Base-by-base conservation (phyloP, 768 basidiomycete species). In the Tulasnella calospora region DNA sequence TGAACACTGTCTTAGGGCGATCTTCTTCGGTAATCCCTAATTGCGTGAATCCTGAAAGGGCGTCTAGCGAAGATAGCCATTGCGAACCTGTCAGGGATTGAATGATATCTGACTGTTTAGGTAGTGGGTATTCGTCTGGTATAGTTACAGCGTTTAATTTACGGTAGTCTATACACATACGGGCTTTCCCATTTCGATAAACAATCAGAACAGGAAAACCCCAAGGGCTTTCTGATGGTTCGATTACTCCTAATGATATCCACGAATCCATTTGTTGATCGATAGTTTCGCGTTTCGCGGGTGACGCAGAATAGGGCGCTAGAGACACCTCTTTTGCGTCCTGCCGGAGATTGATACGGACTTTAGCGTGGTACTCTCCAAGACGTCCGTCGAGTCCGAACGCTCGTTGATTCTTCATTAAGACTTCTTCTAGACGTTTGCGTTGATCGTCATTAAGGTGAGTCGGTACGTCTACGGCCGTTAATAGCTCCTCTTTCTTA, bases 1-100 rank as follows among this genome's bases (percentile, higher is more conserved):
- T 77, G 74, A 88, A 87, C 0, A 85, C 86, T 0, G 84, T 83
- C 55, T 85, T 84, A 35, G 85, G 82, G 15, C 80, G 78, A 27
- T 83, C 83, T 17, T 83, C 80, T 0, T 82, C 79, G 0, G 76
- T 78, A 72, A 86, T 82, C 46, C 82, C 80, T 0, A 86, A 78
- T 77, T 88, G 87, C 0, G 84, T 86, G 76, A 87, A 88, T 10
- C 86, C 85, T 0, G 86, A 82, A 0, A 85, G 76, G 0, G 85
- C 84, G 80, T 86, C 85, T 7, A 87, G 79, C 0, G 85, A 81
- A 0, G 85, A 82, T 0, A 87, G n/a, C n/a, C n/a, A n/a, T n/a
- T n/a, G n/a, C n/a, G n/a, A n/a, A n/a, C n/a, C n/a, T n/a, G n/a
- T n/a, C n/a, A n/a, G n/a, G n/a, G n/a, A n/a, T n/a, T n/a, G n/a